These are phyloP conservation scores for Saccharomyces hybrid DNA, from an alignment of 1,139 yeast species.

Conservation along the genomic window DNA sequence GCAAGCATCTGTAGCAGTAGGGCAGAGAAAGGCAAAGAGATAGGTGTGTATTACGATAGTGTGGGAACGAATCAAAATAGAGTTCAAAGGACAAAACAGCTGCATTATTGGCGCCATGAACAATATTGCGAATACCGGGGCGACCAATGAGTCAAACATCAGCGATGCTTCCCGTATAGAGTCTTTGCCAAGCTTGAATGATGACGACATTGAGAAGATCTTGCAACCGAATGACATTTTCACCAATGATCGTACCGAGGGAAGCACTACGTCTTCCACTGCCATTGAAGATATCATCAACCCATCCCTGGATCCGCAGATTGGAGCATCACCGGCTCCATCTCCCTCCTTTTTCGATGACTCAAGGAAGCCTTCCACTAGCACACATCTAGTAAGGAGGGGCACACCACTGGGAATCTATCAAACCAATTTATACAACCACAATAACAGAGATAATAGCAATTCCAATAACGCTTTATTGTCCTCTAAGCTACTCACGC, in stretches of 20 bases:
- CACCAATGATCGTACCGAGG: constrained; percentile 6
- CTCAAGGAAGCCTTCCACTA: background rate
- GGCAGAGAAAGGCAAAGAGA: background rate
- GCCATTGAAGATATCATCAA: constrained; percentile 26
- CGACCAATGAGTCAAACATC: background rate
- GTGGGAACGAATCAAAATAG: background rate
- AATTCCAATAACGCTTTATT: constrained; percentile 1
- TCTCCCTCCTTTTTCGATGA: background rate
- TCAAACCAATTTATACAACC: constrained; percentile 1
- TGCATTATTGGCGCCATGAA: background rate
- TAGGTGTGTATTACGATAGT: background rate
- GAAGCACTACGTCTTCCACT: constrained; percentile 4
- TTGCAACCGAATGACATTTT: constrained; percentile 17
- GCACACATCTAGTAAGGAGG: constrained; percentile 12
- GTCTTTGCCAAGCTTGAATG: constrained; percentile 7
- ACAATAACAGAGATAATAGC: background rate
- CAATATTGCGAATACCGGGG: background rate
- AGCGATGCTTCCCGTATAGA: background rate
- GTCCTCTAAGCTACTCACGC: constrained; percentile 10
- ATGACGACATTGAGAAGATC: constrained; percentile 22
- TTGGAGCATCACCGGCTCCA: background rate
- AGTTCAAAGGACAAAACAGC: background rate
- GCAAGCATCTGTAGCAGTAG: background rate
- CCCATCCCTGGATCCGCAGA: constrained; percentile 13
- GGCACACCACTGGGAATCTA: constrained; percentile 11